These are phyloP conservation scores for Leavenworthia alabamica DNA, from an alignment of 345 rosid genomes.

Conservation along the genomic window DNA sequence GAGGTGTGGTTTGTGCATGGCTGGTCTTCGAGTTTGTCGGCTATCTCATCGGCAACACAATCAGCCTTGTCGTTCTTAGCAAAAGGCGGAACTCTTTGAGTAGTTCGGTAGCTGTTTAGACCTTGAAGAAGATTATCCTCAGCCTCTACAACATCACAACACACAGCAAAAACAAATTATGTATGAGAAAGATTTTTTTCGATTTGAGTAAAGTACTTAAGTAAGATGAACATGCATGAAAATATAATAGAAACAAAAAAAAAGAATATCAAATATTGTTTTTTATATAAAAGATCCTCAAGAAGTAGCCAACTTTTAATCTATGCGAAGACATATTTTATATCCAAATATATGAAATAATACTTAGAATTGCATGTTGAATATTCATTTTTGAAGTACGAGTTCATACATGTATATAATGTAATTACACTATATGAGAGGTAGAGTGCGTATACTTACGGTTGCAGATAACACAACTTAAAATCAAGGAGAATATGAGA, in stretches of 20 bases:
- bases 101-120: slow-evolving; percentile 55
- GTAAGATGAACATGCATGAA: background rate
- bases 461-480: slow-evolving; percentile 20
- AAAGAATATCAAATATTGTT: background rate
- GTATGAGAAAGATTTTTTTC: background rate
- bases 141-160: slow-evolving; percentile 38
- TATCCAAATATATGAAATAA: background rate
- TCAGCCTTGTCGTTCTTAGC: slow-evolving; percentile 49
- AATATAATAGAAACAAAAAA: background rate
- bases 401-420: background rate
- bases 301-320: background rate
- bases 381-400: background rate
- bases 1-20: slow-evolving; percentile 39
- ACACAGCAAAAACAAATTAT: background rate
- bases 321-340: background rate
- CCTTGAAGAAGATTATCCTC: slow-evolving; percentile 67
- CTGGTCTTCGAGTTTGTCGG: slow-evolving; percentile 42
- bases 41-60: slow-evolving; percentile 58
- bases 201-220: background rate
- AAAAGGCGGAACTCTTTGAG: slow-evolving; percentile 38
- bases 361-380: background rate
- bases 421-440: background rate
- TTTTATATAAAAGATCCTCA: background rate
- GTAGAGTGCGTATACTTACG: background rate
- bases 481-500: slow-evolving; percentile 13